phyloP scores from a whole-genome alignment of 495 filamentous ascomycete genomes.

The Penicillium silybi region DNA sequence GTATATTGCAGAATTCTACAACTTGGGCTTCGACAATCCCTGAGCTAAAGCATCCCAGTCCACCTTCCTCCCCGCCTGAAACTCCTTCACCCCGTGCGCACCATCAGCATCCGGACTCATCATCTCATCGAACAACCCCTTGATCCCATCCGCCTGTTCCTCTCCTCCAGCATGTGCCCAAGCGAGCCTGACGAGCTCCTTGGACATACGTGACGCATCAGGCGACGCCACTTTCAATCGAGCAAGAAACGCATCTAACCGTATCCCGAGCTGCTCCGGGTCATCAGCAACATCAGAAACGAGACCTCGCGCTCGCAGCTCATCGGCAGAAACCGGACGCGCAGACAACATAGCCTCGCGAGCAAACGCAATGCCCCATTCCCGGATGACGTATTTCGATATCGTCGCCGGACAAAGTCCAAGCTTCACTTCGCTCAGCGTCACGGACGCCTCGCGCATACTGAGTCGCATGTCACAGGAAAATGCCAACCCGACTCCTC shows the following conservation, averaged over 20 bases:
- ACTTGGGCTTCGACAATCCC: neutral
- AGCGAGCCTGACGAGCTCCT: constrained; percentile 19
- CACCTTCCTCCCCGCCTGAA: constrained; percentile 15
- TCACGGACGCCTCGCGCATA: constrained; percentile 18
- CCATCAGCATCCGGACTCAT: constrained; percentile 21
- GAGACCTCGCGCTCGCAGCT: constrained; percentile 19
- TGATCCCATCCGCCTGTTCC: constrained; percentile 14
- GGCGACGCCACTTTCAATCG: constrained; percentile 14
- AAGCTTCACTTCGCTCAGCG: constrained; percentile 31
- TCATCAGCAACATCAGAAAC: constrained; percentile 14
- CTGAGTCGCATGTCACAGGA: constrained; percentile 33
- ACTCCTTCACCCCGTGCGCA: constrained; percentile 17
- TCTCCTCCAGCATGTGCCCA: constrained; percentile 17
- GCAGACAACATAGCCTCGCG: constrained; percentile 31
- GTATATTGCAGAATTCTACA: neutral
- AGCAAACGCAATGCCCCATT: constrained; percentile 25
- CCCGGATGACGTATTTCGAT: constrained; percentile 31
- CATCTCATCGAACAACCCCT: constrained; percentile 17
- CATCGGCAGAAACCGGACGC: constrained; percentile 17
- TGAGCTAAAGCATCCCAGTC: constrained; percentile 18
- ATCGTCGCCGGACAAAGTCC: constrained; percentile 31
- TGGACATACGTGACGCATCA: constrained; percentile 22
- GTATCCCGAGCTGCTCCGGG: neutral
- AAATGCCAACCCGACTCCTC: constrained; percentile 36
- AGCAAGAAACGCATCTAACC: constrained; percentile 8